phyloP scores from a whole-genome alignment of 2,329 filamentous ascomycete genomes.

The Aspergillus thermomutatus region DNA sequence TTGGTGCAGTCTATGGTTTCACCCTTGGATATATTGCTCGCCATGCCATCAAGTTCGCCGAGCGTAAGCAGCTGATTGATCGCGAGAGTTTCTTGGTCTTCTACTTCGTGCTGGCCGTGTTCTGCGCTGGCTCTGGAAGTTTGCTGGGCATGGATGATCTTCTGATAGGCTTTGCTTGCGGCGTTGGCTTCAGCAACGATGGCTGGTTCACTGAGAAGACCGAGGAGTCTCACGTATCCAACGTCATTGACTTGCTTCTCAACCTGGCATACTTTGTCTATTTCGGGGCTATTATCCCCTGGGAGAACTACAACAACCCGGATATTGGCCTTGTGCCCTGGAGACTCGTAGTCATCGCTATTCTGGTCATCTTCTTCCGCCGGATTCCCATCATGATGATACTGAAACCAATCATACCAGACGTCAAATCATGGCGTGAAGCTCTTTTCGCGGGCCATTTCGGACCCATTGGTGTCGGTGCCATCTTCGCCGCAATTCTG shows the following conservation, averaged over 20 bases:
- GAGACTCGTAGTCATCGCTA: conserved; percentile 87
- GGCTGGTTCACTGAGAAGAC: conserved; percentile 99
- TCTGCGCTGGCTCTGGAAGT: conserved; percentile 90
- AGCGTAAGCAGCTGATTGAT: conserved; percentile 82
- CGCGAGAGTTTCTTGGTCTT: conserved; percentile 97
- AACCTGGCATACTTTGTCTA: conserved; percentile 99
- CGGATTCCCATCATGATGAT: conserved; percentile 92
- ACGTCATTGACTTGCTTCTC: conserved; percentile 95
- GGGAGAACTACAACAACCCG: conserved; percentile 80
- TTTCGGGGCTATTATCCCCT: conserved; percentile 94
- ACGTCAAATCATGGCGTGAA: conserved; percentile 97
- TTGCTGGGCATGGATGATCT: conserved; percentile 90
- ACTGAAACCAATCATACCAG: conserved; percentile 88
- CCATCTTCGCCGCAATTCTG: conserved; percentile 91
- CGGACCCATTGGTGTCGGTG: conserved; percentile 93
- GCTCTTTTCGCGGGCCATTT: conserved; percentile 96
- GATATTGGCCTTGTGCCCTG: conserved; percentile 75
- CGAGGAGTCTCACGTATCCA: conserved; percentile 96
- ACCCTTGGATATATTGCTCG: conserved; percentile 82
- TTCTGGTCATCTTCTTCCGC: conserved; percentile 92
- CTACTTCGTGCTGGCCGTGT: conserved; percentile 94
- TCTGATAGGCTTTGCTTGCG: conserved; percentile 88
- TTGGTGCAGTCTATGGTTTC: conserved; percentile 87
- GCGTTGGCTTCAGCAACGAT: conserved; percentile 98
- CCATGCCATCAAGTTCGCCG: conserved; percentile 83